Percentiles rank a stretch among this genome's conserved stretches.
These are phyloP conservation scores for Blastomyces emzantsi DNA, from an alignment of 2,329 filamentous ascomycete species.

Conservation along the genomic window DNA sequence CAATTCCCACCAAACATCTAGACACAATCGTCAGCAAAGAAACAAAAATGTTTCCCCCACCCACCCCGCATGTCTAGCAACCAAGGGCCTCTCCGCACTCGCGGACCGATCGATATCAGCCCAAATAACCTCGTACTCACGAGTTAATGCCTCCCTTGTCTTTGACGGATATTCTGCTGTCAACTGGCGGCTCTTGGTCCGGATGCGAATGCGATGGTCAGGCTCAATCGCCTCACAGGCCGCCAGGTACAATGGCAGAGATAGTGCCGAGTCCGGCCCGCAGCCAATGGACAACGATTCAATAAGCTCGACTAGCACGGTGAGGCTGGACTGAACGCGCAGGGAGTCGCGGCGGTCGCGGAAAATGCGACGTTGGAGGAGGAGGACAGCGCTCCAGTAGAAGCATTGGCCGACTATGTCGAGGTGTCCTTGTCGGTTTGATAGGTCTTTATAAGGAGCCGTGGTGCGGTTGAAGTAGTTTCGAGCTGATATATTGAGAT, in stretches of 20 bases:
- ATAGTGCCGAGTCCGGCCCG: slow-evolving; percentile 6
- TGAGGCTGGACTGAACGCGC: slow-evolving; percentile 3
- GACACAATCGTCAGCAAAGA: slow-evolving; percentile 1
- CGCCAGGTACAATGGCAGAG: slow-evolving; percentile 2
- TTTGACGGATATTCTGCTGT: slow-evolving; percentile 4
- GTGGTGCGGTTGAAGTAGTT: slow-evolving; percentile 1
- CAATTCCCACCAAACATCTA: not conserved
- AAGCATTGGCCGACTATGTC: slow-evolving; percentile 5
- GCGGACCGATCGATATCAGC: not conserved
- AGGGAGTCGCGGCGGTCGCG: not conserved
- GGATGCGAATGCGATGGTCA: slow-evolving; percentile 3
- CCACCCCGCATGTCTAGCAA: not conserved
- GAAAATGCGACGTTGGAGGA: slow-evolving; percentile 6
- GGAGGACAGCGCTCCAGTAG: slow-evolving; percentile 6
- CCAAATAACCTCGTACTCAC: not conserved
- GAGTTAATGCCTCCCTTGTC: slow-evolving; percentile 1
- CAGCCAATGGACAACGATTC: slow-evolving; percentile 6
- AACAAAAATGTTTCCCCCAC: not conserved
- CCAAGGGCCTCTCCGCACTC: not conserved
- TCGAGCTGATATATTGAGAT: slow-evolving; percentile 4
- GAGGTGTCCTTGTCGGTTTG: not conserved
- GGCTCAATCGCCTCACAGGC: slow-evolving; percentile 6
- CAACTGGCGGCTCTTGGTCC: not conserved
- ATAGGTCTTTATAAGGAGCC: not conserved
- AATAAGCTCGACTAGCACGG: not conserved